Conservation (phyloP, 495 filamentous ascomycete genomes). For the Copromyces sp. region DNA sequence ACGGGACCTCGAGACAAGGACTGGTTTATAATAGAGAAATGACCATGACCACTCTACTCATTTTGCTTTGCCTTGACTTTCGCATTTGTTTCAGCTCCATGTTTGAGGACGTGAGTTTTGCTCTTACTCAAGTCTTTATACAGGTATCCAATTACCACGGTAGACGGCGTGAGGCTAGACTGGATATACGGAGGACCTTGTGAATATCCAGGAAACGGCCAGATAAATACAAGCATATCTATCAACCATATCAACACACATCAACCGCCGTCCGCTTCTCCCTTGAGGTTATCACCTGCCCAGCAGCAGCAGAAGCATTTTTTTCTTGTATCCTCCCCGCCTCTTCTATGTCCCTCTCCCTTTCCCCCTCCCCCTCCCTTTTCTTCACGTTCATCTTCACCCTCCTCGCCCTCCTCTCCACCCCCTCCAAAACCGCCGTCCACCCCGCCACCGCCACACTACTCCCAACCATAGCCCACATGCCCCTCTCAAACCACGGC, state of each 20-base stretch:
- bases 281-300: no score
- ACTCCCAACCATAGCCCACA: slow-evolving; percentile 50
- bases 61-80: neutral
- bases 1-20: neutral
- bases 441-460: slow-evolving; percentile 41
- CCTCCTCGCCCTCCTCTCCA: slow-evolving; percentile 22
- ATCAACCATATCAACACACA: neutral
- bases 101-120: neutral
- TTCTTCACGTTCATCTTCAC: no score
- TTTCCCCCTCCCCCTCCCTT: neutral
- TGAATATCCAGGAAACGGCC: neutral
- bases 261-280: neutral
- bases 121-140: neutral
- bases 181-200: neutral
- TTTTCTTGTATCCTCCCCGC: neutral
- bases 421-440: slow-evolving; percentile 37
- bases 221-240: neutral
- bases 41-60: neutral
- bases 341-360: neutral
- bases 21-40: neutral
- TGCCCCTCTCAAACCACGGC: slow-evolving; percentile 47
- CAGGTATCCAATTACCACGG: neutral
- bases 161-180: neutral
- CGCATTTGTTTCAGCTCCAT: neutral
- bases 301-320: neutral